These are phyloP conservation scores for Debaryomyces castellii DNA, from an alignment of 805 yeast species.

Conservation along the genomic window DNA sequence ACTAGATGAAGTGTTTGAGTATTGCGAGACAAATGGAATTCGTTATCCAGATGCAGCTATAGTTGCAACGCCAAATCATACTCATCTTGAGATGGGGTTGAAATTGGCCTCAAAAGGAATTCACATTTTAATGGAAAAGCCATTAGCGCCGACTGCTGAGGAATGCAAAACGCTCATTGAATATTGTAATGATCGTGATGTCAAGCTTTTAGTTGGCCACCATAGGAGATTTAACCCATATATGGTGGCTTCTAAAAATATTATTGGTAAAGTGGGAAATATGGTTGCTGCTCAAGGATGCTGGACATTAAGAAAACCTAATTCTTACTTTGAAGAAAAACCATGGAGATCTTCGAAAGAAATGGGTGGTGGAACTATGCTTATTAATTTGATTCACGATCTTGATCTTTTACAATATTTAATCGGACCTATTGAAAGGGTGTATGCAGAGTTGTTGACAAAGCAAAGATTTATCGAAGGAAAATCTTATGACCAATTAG, in stretches of 20 bases:
- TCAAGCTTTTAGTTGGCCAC: constrained; percentile 39
- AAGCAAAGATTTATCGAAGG: constrained; percentile 24
- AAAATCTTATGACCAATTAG: constrained; percentile 15
- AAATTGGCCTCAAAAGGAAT: constrained; percentile 35
- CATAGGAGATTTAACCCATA: constrained; percentile 44
- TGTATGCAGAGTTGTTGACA: constrained; percentile 37
- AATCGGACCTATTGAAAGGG: constrained; percentile 37
- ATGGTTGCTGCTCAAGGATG: constrained; percentile 40
- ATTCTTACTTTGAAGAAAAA: constrained; percentile 31
- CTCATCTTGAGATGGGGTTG: constrained; percentile 34
- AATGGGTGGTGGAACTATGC: constrained; percentile 40
- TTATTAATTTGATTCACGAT: constrained; percentile 43
- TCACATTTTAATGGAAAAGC: constrained; percentile 40
- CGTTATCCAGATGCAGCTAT: constrained; percentile 39
- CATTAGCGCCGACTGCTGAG: constrained; percentile 32
- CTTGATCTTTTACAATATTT: constrained; percentile 40
- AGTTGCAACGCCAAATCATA: constrained; percentile 42
- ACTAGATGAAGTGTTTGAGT: constrained; percentile 24
- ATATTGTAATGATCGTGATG: constrained; percentile 21
- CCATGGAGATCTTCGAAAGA: constrained; percentile 38
- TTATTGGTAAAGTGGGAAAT: constrained; percentile 28
- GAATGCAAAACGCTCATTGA: constrained; percentile 34
- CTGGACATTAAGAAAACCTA: constrained; percentile 39
- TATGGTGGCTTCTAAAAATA: constrained; percentile 36
- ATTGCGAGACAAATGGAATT: constrained; percentile 20